Evolutionary conservation across 2,329 filamentous ascomycete genomes (phyloP).

Genomic region (Trichoderma koningii): DNA sequence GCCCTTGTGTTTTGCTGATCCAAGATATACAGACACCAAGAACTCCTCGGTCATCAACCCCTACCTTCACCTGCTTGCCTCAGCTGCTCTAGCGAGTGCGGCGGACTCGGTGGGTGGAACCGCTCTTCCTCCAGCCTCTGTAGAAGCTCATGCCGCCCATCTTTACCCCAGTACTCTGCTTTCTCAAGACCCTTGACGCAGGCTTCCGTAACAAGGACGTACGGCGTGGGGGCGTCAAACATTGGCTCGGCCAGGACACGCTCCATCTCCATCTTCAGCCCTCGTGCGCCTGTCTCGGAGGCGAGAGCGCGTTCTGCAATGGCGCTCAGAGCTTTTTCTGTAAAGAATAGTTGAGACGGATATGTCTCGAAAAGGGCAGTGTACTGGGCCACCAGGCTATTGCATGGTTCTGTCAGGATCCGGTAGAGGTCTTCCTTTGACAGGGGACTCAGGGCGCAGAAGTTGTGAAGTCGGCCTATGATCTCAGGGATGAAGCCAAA

Average conservation of each 20-base stretch:
- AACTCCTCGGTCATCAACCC: slow-evolving; percentile 38
- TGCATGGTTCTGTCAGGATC: slow-evolving; percentile 89
- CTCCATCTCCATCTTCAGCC: slow-evolving; percentile 79
- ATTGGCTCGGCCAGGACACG: slow-evolving; percentile 76
- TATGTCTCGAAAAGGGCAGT: slow-evolving; percentile 79
- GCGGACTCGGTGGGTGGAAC: slow-evolving; percentile 31
- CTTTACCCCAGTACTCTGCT: slow-evolving; percentile 66
- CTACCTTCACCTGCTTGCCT: slow-evolving; percentile 52
- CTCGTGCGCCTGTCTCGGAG: slow-evolving; percentile 73
- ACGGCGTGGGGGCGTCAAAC: slow-evolving; percentile 77
- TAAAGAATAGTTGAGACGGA: slow-evolving; percentile 81
- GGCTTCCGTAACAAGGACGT: slow-evolving; percentile 71
- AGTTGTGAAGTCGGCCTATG: slow-evolving; percentile 92
- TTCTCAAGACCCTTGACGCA: slow-evolving; percentile 66
- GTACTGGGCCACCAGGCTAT: slow-evolving; percentile 86
- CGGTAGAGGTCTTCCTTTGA: slow-evolving; percentile 69
- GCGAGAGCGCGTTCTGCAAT: slow-evolving; percentile 69
- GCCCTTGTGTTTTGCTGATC: background rate
- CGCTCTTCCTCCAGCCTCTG: slow-evolving; percentile 68
- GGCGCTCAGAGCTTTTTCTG: slow-evolving; percentile 74
- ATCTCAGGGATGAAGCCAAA: slow-evolving; percentile 94
- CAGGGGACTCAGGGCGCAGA: slow-evolving; percentile 80
- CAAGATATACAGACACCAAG: background rate
- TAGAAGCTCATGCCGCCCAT: slow-evolving; percentile 69
- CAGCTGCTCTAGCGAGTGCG: slow-evolving; percentile 45